phyloP scores from a whole-genome alignment of 1,284 basidiomycete species.

The Termitomyces sp. region DNA sequence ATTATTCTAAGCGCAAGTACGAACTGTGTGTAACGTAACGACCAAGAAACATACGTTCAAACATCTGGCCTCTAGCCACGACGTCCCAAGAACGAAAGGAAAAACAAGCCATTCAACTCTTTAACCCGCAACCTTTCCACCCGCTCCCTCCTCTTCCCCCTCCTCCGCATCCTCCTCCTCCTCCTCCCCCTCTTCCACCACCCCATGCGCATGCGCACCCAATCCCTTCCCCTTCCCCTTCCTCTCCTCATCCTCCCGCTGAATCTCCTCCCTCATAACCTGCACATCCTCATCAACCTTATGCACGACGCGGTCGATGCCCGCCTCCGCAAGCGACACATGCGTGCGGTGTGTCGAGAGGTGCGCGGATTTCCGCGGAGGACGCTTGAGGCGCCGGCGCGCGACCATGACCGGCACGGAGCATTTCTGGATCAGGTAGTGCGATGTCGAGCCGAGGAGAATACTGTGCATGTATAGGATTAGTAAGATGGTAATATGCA shows the following conservation, averaged over 20 bases:
- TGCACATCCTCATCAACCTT: conserved; percentile 72
- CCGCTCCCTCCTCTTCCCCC: background rate
- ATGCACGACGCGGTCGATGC: conserved; percentile 73
- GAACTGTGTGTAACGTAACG: too few species aligned
- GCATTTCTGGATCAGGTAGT: conserved; percentile 93
- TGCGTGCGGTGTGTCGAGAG: conserved; percentile 62
- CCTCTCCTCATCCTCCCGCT: conserved; percentile 53
- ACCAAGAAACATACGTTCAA: too few species aligned
- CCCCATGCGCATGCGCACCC: background rate
- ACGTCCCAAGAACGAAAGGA: background rate
- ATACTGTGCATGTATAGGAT: conserved; percentile 50
- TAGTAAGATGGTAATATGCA: too few species aligned
- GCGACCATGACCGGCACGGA: conserved; percentile 92
- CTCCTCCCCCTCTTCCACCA: background rate
- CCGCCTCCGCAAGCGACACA: conserved; percentile 82
- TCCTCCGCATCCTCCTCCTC: background rate
- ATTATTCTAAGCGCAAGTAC: too few species aligned
- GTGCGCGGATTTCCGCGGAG: conserved; percentile 58
- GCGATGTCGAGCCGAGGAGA: conserved; percentile 92
- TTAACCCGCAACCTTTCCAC: background rate
- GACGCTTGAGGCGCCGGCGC: conserved; percentile 75
- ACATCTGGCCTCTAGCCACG: too few species aligned
- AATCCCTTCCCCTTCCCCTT: conserved; percentile 16
- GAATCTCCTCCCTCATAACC: conserved; percentile 64
- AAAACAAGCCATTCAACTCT: background rate